Evolutionary conservation across 2,329 filamentous ascomycete genomes (phyloP).

Genomic region (Phialophora tarda): DNA sequence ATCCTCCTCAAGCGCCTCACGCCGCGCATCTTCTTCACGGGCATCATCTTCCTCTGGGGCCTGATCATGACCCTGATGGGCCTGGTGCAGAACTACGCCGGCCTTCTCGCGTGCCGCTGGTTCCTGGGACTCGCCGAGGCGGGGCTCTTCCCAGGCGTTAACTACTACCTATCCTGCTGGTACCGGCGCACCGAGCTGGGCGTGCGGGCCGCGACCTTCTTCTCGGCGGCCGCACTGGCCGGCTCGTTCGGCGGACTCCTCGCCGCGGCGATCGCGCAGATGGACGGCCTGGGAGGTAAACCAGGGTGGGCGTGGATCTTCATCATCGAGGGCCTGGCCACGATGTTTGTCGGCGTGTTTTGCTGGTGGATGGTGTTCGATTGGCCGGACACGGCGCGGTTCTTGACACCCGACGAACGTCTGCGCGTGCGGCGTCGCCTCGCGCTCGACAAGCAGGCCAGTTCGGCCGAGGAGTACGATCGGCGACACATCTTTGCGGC

Average conservation of each 20-base stretch:
- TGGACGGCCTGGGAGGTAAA: conserved; percentile 45
- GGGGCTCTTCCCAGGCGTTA: conserved; percentile 54
- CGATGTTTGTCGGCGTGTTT: conserved; percentile 46
- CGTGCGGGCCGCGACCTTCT: conserved; percentile 62
- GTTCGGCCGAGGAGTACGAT: conserved; percentile 48
- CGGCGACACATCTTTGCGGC: conserved; percentile 58
- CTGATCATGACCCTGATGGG: conserved; percentile 49
- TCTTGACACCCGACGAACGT: conserved; percentile 54
- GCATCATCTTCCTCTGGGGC: conserved; percentile 74
- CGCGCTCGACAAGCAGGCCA: conserved; percentile 50
- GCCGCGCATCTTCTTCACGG: conserved; percentile 77
- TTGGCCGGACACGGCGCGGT: conserved; percentile 56
- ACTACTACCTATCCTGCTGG: conserved; percentile 59
- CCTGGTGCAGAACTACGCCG: conserved; percentile 47
- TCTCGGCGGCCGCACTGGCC: conserved; percentile 62
- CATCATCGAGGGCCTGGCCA: conserved; percentile 52
- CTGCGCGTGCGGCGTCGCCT: conserved; percentile 44
- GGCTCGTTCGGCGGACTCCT: conserved; percentile 61
- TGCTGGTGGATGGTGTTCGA: conserved; percentile 57
- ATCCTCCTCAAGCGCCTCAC: conserved; percentile 74
- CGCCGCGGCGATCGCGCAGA: conserved; percentile 59
- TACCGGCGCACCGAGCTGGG: conserved; percentile 63
- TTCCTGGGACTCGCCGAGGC: conserved; percentile 58
- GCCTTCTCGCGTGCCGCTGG: conserved; percentile 55
- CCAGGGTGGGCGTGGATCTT: conserved; percentile 57